Evolutionary conservation across 768 basidiomycete species (phyloP).

Genomic region (Tulasnella sp.): DNA sequence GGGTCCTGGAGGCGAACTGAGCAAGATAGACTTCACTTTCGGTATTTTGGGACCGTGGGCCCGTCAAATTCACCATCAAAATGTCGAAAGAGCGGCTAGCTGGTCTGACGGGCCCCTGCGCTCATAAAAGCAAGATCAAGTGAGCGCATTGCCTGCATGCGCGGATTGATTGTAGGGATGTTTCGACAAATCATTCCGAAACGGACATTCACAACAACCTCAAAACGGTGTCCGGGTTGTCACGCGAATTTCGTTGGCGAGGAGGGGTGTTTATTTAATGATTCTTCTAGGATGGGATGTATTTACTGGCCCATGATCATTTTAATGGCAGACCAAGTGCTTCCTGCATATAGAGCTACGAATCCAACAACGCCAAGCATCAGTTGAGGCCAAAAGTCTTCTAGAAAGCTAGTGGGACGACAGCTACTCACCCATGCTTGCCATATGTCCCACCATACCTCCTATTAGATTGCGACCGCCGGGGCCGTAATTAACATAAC

Average conservation of each 20-base stretch:
- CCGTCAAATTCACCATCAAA: too few relatives aligned
- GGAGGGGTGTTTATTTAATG: not conserved
- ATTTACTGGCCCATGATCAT: not conserved
- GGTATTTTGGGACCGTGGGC: too few relatives aligned
- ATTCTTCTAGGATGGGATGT: not conserved
- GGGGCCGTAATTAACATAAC: conserved; percentile 2
- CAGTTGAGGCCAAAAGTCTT: not conserved
- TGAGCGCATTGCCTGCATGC: too few relatives aligned
- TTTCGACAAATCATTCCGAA: too few relatives aligned
- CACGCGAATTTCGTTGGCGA: not conserved
- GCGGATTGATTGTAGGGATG: too few relatives aligned
- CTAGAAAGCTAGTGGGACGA: not conserved
- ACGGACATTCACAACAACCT: too few relatives aligned
- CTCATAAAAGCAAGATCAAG: too few relatives aligned
- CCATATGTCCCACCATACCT: not conserved
- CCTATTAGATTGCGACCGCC: not conserved
- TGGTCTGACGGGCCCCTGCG: too few relatives aligned
- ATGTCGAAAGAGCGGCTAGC: too few relatives aligned
- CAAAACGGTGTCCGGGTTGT: too few relatives aligned
- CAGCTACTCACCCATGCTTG: not conserved
- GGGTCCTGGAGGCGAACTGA: too few relatives aligned
- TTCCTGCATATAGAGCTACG: not conserved
- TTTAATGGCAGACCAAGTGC: not conserved
- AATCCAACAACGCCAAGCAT: not conserved
- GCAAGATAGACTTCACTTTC: too few relatives aligned